These are phyloP conservation scores for Eragrostis tef DNA, from an alignment of 202 grass and related monocot species.

Conservation along the genomic window DNA sequence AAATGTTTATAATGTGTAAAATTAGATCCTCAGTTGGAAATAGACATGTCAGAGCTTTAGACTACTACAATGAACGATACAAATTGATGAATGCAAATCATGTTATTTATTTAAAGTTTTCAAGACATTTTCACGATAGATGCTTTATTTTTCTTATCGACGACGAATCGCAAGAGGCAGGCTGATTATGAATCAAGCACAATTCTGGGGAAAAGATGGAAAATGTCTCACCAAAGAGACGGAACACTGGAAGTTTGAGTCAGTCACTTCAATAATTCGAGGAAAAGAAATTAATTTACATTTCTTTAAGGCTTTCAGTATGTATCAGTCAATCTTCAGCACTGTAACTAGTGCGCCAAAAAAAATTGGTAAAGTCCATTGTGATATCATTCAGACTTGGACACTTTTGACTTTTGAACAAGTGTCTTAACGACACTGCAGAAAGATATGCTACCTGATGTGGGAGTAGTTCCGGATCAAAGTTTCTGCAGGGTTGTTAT, in stretches of 20 bases:
- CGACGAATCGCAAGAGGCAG: neutral
- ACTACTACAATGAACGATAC: neutral
- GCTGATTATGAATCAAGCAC: neutral
- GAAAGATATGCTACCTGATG: constrained; percentile 30
- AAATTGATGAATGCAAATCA: neutral
- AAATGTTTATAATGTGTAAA: constrained; percentile 28
- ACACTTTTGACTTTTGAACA: constrained; percentile 1
- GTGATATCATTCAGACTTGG: constrained; percentile 14
- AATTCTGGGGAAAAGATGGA: neutral
- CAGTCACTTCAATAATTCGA: neutral
- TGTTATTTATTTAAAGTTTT: neutral
- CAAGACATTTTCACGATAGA: neutral
- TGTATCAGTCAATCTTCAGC: neutral
- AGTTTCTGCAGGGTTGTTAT: constrained; percentile 3
- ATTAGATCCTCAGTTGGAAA: constrained; percentile 16
- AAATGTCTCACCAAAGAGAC: neutral
- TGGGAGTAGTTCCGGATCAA: constrained; percentile 22
- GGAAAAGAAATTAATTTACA: constrained; percentile 3
- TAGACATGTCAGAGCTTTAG: constrained; percentile 35
- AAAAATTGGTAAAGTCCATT: neutral
- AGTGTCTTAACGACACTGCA: neutral
- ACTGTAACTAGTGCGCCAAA: neutral
- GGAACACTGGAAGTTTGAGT: neutral
- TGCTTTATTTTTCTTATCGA: constrained; percentile 14
- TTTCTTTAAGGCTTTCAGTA: neutral